phyloP scores from a whole-genome alignment of 1,284 basidiomycete species.

The Tetrapyrgos nigripes region DNA sequence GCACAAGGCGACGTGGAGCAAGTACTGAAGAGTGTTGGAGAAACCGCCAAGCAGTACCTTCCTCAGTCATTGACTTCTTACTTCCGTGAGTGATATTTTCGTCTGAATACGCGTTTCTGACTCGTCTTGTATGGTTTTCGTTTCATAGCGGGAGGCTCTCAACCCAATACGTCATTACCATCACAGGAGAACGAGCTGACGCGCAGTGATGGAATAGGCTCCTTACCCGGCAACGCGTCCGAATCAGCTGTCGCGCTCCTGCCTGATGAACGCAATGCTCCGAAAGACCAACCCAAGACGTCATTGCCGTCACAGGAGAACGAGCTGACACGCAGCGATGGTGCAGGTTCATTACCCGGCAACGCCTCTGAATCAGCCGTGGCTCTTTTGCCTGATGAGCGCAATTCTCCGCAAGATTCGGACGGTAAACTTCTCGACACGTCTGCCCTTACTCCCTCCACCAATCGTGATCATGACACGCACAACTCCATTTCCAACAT shows the following conservation, averaged over 20 bases:
- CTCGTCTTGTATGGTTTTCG: background rate
- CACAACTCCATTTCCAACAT: constrained; percentile 15
- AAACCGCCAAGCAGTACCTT: constrained; percentile 33
- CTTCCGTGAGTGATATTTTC: constrained; percentile 20
- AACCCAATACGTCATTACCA: constrained; percentile 10
- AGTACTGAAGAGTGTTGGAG: constrained; percentile 23
- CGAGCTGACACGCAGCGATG: constrained; percentile 22
- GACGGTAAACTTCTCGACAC: background rate
- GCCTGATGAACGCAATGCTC: constrained; percentile 31
- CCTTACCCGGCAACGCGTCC: constrained; percentile 32
- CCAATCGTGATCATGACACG: background rate
- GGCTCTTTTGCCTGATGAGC: constrained; percentile 15
- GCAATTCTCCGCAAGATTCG: background rate
- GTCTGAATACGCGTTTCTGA: background rate
- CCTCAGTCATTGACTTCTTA: constrained; percentile 24
- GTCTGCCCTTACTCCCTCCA: background rate
- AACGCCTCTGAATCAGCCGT: constrained; percentile 31
- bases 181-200: background rate
- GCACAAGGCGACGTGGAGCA: constrained; percentile 28
- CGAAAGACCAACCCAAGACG: constrained; percentile 4
- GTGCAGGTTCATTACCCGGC: constrained; percentile 40
- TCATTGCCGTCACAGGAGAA: background rate
- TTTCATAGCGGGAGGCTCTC: constrained; percentile 32
- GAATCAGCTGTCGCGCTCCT: constrained; percentile 37
- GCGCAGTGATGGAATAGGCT: constrained; percentile 33